phyloP scores from a whole-genome alignment of 176 grass and related monocot genomes.

The Musa schizocarpa region DNA sequence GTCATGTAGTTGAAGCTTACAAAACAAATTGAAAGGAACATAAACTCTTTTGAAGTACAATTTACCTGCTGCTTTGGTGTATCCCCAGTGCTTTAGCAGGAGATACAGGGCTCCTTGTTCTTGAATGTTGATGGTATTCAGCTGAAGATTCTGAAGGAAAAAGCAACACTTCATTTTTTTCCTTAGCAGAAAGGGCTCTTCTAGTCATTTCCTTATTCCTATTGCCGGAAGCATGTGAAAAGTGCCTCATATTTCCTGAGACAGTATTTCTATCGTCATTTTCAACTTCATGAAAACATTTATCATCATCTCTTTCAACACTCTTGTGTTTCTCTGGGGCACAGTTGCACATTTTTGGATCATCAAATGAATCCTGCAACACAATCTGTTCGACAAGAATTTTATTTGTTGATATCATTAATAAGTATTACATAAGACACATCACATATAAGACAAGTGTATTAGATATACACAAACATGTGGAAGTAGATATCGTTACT shows the following conservation, averaged over 20 bases:
- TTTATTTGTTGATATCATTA: neutral
- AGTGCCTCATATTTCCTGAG: conserved; percentile 32
- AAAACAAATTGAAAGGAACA: neutral
- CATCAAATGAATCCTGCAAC: conserved; percentile 43
- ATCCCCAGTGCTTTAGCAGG: neutral
- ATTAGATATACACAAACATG: neutral
- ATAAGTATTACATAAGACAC: neutral
- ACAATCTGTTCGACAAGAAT: conserved; percentile 43
- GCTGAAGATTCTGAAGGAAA: conserved; percentile 20
- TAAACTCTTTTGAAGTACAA: neutral
- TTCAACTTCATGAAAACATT: conserved; percentile 28
- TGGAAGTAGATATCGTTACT: neutral
- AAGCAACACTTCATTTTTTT: conserved; percentile 27
- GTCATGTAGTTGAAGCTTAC: neutral
- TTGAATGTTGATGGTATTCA: conserved; percentile 34
- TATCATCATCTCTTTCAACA: conserved; percentile 38
- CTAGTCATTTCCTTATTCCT: conserved; percentile 31
- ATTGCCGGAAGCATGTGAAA: conserved; percentile 20
- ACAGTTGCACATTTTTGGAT: conserved; percentile 40
- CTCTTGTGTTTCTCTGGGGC: conserved; percentile 40
- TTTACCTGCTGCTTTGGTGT: conserved; percentile 48
- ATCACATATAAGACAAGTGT: neutral
- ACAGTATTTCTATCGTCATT: conserved; percentile 17
- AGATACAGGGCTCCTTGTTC: conserved; percentile 40
- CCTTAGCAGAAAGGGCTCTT: conserved; percentile 28